A percentile compares a stretch with the other conserved stretches of the same genome.
phyloP scores from a whole-genome alignment of 495 filamentous ascomycete species.

The Lasiosphaeriaceae sp. region DNA sequence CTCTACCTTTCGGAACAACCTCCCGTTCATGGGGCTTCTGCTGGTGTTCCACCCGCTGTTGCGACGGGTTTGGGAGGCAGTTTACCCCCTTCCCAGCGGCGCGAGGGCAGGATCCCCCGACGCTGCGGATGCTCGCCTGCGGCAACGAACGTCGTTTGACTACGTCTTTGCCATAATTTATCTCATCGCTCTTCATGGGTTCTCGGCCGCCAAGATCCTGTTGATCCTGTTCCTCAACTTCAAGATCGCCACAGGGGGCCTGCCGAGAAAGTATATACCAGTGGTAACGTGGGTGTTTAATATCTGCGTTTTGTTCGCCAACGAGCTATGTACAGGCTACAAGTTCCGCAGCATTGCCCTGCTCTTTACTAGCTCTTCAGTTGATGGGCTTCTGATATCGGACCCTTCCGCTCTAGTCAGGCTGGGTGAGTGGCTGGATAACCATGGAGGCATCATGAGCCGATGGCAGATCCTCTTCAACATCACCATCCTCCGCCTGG shows the following conservation, averaged over 20 bases:
- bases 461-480: constrained; percentile 98
- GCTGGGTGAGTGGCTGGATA: constrained; percentile 67
- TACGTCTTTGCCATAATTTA: constrained; percentile 76
- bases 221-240: constrained; percentile 79
- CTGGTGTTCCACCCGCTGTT: constrained; percentile 73
- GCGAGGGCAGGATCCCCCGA: constrained; percentile 23
- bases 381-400: constrained; percentile 21
- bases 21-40: constrained; percentile 71
- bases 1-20: constrained; percentile 76
- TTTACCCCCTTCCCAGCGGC: constrained; percentile 24
- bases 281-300: constrained; percentile 92
- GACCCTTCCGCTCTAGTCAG: constrained; percentile 38
- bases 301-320: constrained; percentile 78
- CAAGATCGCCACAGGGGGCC: constrained; percentile 57
- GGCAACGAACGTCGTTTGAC: constrained; percentile 82
- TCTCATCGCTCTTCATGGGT: constrained; percentile 74
- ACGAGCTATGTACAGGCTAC: constrained; percentile 81
- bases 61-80: constrained; percentile 62
- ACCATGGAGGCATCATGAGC: constrained; percentile 72
- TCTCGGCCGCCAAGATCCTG: constrained; percentile 79
- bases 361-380: constrained; percentile 40
- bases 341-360: constrained; percentile 58
- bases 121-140: constrained; percentile 62
- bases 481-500: constrained; percentile 84
- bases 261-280: constrained; percentile 66